Evolutionary conservation across 2,329 filamentous ascomycete species (phyloP).

Genomic region (Colletotrichum lindemuthianum): DNA sequence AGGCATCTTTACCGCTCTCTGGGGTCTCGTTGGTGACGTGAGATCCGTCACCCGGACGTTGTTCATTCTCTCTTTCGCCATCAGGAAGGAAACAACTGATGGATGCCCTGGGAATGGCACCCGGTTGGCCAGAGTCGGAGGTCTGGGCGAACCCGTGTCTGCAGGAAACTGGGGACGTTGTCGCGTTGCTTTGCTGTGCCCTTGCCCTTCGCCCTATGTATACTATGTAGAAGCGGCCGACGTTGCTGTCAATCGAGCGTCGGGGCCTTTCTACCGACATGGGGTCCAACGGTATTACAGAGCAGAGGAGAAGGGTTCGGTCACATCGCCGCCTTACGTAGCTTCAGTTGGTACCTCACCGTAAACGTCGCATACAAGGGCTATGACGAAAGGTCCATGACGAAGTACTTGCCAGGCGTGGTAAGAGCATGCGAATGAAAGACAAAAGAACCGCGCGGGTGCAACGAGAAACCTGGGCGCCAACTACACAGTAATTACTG

Average conservation of each 20-base stretch:
- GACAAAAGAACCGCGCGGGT: too few relatives aligned
- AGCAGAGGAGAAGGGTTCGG: too few relatives aligned
- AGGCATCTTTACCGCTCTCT: neutral
- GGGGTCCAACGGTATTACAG: neutral
- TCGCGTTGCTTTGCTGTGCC: neutral
- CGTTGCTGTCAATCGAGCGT: slow-evolving; percentile 26
- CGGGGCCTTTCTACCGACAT: slow-evolving; percentile 9
- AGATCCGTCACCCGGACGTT: too few relatives aligned
- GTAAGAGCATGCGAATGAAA: too few relatives aligned
- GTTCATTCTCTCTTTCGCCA: too few relatives aligned
- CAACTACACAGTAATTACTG: too few relatives aligned
- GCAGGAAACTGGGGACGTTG: slow-evolving; percentile 29
- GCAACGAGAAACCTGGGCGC: too few relatives aligned
- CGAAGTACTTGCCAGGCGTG: neutral
- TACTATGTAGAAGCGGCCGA: slow-evolving; percentile 7
- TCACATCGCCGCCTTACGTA: too few relatives aligned
- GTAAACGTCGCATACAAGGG: slow-evolving; percentile 18
- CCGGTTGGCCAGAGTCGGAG: slow-evolving; percentile 21
- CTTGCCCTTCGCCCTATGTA: too few relatives aligned
- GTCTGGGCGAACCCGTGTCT: slow-evolving; percentile 35
- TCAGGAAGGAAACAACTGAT: neutral
- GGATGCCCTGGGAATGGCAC: slow-evolving; percentile 1
- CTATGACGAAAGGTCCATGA: neutral
- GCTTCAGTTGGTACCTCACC: neutral
- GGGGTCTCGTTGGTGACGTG: too few relatives aligned